phyloP scores from a whole-genome alignment of 495 filamentous ascomycete genomes.

The Aspergillus affinis region DNA sequence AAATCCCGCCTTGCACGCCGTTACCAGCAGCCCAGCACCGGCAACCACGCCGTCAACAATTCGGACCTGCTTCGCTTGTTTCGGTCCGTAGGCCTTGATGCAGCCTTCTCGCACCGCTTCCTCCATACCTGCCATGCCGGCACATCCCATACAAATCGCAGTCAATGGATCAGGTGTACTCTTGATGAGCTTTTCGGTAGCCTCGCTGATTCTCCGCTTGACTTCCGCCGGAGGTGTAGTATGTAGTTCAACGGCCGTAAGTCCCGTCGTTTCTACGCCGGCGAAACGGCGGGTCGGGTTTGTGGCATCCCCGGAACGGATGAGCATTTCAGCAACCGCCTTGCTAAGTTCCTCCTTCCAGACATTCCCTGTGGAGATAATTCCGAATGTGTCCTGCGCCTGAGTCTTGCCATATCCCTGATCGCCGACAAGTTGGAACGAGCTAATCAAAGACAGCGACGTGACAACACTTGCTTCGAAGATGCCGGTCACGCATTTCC shows the following conservation, averaged over 20 bases:
- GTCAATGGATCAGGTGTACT: conserved; percentile 40
- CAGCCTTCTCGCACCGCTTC: conserved; percentile 72
- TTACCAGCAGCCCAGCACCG: conserved; percentile 66
- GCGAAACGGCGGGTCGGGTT: conserved; percentile 53
- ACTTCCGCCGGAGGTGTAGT: conserved; percentile 64
- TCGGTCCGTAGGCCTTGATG: conserved; percentile 58
- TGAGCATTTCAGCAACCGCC: conserved; percentile 56
- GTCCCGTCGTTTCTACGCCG: conserved; percentile 80
- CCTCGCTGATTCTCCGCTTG: conserved; percentile 62
- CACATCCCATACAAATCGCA: conserved; percentile 71
- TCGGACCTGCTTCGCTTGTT: conserved; percentile 57
- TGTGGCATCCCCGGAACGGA: conserved; percentile 41
- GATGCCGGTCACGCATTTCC: conserved; percentile 73
- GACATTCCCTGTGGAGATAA: conserved; percentile 81
- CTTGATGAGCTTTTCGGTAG: conserved; percentile 62
- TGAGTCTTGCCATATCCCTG: conserved; percentile 29
- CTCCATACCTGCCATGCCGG: conserved; percentile 90
- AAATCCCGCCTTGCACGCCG: conserved; percentile 42
- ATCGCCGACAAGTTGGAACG: conserved; percentile 33
- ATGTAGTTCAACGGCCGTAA: conserved; percentile 82
- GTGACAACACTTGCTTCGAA: conserved; percentile 76
- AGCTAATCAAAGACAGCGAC: conserved; percentile 49
- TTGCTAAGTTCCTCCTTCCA: conserved; percentile 73
- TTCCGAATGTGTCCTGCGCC: conserved; percentile 67
- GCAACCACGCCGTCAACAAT: conserved; percentile 86